Conservation (phyloP, 768 basidiomycete species). For the Tephrocybe rancida region DNA sequence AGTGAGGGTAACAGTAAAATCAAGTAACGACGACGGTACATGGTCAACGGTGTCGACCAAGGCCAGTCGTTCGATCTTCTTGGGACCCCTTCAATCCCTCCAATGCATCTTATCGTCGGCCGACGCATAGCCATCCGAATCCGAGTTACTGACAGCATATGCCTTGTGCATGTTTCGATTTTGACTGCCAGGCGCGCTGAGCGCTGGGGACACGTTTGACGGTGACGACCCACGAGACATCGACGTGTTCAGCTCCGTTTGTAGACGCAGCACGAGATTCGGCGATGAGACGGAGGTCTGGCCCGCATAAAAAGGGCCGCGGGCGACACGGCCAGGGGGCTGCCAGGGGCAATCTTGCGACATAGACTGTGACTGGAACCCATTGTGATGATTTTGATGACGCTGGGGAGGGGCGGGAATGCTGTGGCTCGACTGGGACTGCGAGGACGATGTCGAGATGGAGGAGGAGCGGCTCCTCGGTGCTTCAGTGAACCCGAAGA, state of each 20-base stretch:
- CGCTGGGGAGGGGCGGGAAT: neutral
- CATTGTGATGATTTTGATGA: neutral
- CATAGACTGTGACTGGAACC: conserved; percentile 10
- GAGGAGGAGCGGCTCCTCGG: conserved; percentile 25
- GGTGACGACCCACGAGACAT: conserved; percentile 11
- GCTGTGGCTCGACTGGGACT: conserved; percentile 22
- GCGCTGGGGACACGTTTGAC: conserved; percentile 1
- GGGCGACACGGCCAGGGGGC: conserved; percentile 9
- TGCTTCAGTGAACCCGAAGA: conserved; percentile 4
- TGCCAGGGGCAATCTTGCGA: conserved; percentile 6
- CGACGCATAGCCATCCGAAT: conserved; percentile 11
- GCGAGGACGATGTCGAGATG: conserved; percentile 19
- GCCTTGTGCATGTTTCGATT: conserved; percentile 1
- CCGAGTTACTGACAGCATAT: conserved; percentile 11
- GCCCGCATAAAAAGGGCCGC: conserved; percentile 12
- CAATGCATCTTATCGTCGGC: conserved; percentile 3
- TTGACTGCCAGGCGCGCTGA: neutral
- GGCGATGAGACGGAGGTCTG: conserved; percentile 17
- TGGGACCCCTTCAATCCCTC: neutral
- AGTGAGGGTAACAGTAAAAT: neutral
- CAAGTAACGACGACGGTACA: neutral
- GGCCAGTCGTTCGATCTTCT: neutral
- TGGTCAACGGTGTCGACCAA: neutral
- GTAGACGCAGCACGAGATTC: conserved; percentile 15
- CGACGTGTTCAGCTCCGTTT: conserved; percentile 1